A percentile compares a stretch with the other conserved stretches of the same genome.
Evolutionary conservation across 2,329 filamentous ascomycete species (phyloP).

Genomic region (Karstenula rhodostoma): DNA sequence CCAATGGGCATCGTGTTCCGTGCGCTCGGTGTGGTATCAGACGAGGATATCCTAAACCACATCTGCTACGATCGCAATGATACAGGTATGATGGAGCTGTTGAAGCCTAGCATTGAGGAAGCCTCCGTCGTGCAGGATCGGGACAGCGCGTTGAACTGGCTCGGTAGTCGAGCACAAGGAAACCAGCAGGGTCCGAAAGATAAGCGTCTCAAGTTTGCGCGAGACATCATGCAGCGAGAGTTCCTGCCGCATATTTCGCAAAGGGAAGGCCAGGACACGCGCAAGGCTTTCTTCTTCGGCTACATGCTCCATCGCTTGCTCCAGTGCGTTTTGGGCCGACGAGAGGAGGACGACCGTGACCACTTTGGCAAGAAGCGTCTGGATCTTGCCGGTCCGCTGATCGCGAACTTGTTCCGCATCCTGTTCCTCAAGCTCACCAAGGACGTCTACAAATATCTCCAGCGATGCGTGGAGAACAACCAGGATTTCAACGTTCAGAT

Average conservation of each 20-base stretch:
- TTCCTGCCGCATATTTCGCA: constrained; percentile 97
- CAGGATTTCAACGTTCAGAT: constrained; percentile 89
- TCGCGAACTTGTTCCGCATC: constrained; percentile 94
- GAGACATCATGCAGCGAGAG: constrained; percentile 96
- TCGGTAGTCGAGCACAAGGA: constrained; percentile 87
- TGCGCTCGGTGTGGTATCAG: constrained; percentile 92
- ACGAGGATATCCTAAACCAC: constrained; percentile 97
- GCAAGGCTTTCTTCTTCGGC: constrained; percentile 96
- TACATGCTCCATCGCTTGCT: constrained; percentile 98
- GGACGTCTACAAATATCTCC: constrained; percentile 89
- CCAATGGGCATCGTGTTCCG: constrained; percentile 96
- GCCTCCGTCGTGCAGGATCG: constrained; percentile 95
- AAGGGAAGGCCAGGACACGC: constrained; percentile 89
- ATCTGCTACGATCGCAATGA: constrained; percentile 97
- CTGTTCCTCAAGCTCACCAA: constrained; percentile 91
- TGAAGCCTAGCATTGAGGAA: constrained; percentile 97
- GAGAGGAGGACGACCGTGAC: constrained; percentile 95
- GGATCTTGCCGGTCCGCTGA: constrained; percentile 90
- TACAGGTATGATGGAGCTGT: constrained; percentile 95
- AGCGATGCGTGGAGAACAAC: constrained; percentile 88
- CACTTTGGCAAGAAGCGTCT: constrained; percentile 99
- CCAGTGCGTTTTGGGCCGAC: constrained; percentile 89
- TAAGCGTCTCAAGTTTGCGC: constrained; percentile 89
- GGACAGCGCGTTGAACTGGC: constrained; percentile 92
- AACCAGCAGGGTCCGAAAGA: constrained; percentile 76